Evolutionary conservation across 2,329 filamentous ascomycete species (phyloP).

Genomic region (Emydomyces testavorans): DNA sequence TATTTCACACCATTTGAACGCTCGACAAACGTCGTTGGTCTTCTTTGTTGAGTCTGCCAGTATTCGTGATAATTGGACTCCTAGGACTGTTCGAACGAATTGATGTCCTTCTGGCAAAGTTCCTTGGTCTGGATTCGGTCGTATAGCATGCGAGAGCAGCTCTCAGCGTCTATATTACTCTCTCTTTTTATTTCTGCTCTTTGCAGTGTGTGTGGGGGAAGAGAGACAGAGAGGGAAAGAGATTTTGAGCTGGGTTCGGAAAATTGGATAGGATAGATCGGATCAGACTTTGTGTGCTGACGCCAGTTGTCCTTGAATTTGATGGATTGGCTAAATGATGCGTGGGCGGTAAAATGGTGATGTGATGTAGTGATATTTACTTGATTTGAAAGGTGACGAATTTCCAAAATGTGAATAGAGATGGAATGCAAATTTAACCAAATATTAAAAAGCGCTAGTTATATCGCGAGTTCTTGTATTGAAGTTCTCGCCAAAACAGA

Average conservation of each 20-base stretch:
- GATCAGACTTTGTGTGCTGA: background rate
- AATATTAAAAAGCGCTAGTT: background rate
- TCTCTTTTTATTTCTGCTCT: too few relatives aligned
- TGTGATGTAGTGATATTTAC: background rate
- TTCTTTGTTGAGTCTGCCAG: too few relatives aligned
- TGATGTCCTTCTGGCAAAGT: background rate
- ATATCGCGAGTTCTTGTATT: background rate
- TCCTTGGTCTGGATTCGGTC: too few relatives aligned
- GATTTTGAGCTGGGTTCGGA: too few relatives aligned
- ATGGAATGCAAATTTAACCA: slow-evolving; percentile 2
- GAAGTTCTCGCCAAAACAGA: too few relatives aligned
- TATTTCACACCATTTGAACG: background rate
- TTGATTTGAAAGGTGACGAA: background rate
- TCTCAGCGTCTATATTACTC: too few relatives aligned
- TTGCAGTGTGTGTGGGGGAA: too few relatives aligned
- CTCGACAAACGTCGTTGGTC: too few relatives aligned
- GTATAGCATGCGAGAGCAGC: too few relatives aligned
- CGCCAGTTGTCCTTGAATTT: background rate
- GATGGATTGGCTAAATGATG: background rate
- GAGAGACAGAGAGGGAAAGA: too few relatives aligned
- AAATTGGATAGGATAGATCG: background rate
- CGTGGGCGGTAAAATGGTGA: background rate
- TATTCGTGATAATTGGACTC: too few relatives aligned
- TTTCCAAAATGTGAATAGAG: background rate
- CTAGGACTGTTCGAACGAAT: background rate